A percentile compares a stretch with the other conserved stretches of the same genome.
Conservation (phyloP, 352 stramenopile species). For the Phytophthora podocarpi region DNA sequence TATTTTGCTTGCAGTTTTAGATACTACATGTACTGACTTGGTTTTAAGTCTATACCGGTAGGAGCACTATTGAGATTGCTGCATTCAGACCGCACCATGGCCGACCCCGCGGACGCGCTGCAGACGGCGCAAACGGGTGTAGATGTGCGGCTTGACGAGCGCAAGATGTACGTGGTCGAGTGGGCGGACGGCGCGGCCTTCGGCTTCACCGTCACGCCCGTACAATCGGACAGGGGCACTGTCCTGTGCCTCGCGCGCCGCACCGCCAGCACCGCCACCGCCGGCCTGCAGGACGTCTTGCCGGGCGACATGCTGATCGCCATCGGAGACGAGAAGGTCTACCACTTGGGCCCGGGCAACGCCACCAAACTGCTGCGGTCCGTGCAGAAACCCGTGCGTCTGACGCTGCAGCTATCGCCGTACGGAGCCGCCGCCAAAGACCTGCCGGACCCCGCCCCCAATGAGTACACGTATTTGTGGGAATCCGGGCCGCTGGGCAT, state of each 20-base stretch:
- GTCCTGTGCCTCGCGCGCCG: slow-evolving; percentile 66
- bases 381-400: slow-evolving; percentile 67
- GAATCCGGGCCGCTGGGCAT: slow-evolving; percentile 72
- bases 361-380: slow-evolving; percentile 70
- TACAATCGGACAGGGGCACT: slow-evolving; percentile 71
- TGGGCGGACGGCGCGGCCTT: slow-evolving; percentile 67
- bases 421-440: slow-evolving; percentile 55
- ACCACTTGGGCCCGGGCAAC: slow-evolving; percentile 66
- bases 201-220: slow-evolving; percentile 72
- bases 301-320: slow-evolving; percentile 77
- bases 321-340: slow-evolving; percentile 80
- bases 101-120: slow-evolving; percentile 28
- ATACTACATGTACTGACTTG: too few relatives aligned
- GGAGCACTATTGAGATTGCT: slow-evolving; percentile 24
- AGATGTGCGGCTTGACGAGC: slow-evolving; percentile 66
- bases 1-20: too few relatives aligned
- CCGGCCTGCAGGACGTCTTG: slow-evolving; percentile 71
- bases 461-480: slow-evolving; percentile 86
- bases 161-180: slow-evolving; percentile 79
- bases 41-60: too few relatives aligned
- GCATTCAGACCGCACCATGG: slow-evolving; percentile 9
- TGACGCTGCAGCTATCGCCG: slow-evolving; percentile 73
- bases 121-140: slow-evolving; percentile 36
- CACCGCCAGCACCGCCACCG: slow-evolving; percentile 44
- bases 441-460: slow-evolving; percentile 60